phyloP scores from a whole-genome alignment of 106 monocot genomes.

The Dioscorea alata region DNA sequence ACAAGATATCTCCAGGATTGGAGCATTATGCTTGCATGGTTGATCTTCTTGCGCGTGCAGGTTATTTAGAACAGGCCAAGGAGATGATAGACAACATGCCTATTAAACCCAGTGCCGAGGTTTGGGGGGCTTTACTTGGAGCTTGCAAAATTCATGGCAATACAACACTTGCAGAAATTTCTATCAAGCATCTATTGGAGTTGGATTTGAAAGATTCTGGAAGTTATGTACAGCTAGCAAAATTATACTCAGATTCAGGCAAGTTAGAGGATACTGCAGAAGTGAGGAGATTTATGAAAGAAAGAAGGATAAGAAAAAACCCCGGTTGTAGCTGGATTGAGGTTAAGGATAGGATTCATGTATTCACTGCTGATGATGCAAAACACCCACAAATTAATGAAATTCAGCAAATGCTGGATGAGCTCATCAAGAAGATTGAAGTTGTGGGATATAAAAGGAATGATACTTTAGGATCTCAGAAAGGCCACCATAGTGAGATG shows the following conservation, averaged over 20 bases:
- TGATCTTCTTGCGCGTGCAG: slow-evolving; percentile 79
- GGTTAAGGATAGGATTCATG: slow-evolving; percentile 54
- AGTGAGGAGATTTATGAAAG: slow-evolving; percentile 81
- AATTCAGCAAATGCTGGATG: slow-evolving; percentile 33
- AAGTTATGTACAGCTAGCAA: slow-evolving; percentile 67
- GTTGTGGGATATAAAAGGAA: slow-evolving; percentile 33
- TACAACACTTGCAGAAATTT: slow-evolving; percentile 55
- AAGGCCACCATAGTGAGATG: slow-evolving; percentile 70
- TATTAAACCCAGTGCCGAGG: slow-evolving; percentile 44
- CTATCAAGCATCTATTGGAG: slow-evolving; percentile 46
- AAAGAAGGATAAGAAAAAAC: slow-evolving; percentile 67
- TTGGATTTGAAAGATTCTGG: slow-evolving; percentile 74
- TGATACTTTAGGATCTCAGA: slow-evolving; percentile 1
- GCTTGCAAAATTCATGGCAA: slow-evolving; percentile 72
- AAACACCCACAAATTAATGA: slow-evolving; percentile 52
- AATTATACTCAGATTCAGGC: slow-evolving; percentile 67
- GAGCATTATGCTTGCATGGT: slow-evolving; percentile 95
- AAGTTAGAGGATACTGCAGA: slow-evolving; percentile 44
- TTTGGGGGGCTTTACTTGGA: slow-evolving; percentile 88
- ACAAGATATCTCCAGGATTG: slow-evolving; percentile 45
- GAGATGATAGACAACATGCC: slow-evolving; percentile 63
- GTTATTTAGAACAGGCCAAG: slow-evolving; percentile 65
- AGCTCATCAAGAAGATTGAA: slow-evolving; percentile 43
- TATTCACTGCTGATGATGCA: slow-evolving; percentile 67
- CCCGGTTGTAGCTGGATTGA: slow-evolving; percentile 95